These are phyloP conservation scores for Hansfordia pulvinata DNA, from an alignment of 2,329 filamentous ascomycete genomes.

Conservation along the genomic window DNA sequence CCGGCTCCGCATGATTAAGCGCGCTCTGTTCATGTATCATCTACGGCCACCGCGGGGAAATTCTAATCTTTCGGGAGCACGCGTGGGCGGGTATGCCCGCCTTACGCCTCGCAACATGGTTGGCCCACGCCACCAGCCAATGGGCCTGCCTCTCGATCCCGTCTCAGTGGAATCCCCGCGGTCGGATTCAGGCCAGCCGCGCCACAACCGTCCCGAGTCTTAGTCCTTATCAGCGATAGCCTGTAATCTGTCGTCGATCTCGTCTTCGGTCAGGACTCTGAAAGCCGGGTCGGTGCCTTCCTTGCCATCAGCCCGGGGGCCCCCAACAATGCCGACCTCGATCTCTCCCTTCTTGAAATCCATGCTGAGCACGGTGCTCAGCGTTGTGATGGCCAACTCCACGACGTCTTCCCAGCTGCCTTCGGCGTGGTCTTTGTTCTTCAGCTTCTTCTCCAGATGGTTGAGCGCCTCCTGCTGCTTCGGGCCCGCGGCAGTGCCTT, in stretches of 20 bases:
- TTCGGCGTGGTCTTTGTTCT: slow-evolving; percentile 92
- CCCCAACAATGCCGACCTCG: slow-evolving; percentile 94
- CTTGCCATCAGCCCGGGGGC: slow-evolving; percentile 67
- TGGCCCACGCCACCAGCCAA: no score
- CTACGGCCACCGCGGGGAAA: no score
- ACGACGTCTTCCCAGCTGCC: slow-evolving; percentile 96
- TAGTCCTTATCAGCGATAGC: slow-evolving; percentile 98
- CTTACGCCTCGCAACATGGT: no score
- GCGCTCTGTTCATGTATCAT: no score
- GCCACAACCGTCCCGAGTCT: no score
- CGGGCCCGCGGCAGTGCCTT: slow-evolving; percentile 89
- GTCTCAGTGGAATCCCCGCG: no score
- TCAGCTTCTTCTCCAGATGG: slow-evolving; percentile 98
- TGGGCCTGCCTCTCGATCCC: no score
- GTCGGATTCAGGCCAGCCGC: no score
- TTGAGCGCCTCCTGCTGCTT: slow-evolving; percentile 99
- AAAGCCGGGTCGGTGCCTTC: slow-evolving; percentile 71
- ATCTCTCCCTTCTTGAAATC: slow-evolving; percentile 99
- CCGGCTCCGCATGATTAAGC: no score
- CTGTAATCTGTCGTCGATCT: slow-evolving; percentile 96
- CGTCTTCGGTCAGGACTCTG: slow-evolving; percentile 83
- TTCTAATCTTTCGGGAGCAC: no score
- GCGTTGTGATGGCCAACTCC: slow-evolving; percentile 85
- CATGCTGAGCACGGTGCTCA: slow-evolving; percentile 94
- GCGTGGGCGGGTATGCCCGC: no score